Base-by-base conservation (phyloP, 164 flowering plant species). In the Paratinospora sagittata region DNA sequence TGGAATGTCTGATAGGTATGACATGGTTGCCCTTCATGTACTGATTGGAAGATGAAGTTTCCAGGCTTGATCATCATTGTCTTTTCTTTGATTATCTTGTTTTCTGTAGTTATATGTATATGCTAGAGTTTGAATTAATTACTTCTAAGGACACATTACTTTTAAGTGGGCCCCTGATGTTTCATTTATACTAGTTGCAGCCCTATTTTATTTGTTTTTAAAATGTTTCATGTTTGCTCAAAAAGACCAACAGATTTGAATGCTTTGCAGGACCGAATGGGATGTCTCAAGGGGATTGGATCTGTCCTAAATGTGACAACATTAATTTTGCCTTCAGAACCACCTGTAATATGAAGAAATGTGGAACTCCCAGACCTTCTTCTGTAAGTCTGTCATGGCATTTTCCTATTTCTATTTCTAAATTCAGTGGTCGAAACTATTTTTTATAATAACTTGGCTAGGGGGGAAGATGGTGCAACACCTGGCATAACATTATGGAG, bases 271-370 rank as follows among this genome's bases (percentile, higher is more conserved):
- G 86, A 66, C 83, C 86, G 72, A 82, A 81, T 78, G 84, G 81
- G 27, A 63, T 72, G 47, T 76, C 80, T 66, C 83, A 81, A 74
- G 86, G 84, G 70, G 86, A 83, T 75, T 83, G 86, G 86, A 63
- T 74, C 63, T 83, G 86, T 61, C 84, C 84, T n/a, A 80, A 83
- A 67, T 83, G 86, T 65, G 83, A 81, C 49, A 83, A 83, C 76
- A 76, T 81, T 33, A 83, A 83, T 66, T 83, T 79, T 78, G 82
- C 86, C 37, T 83, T 81, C 70, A 79, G 86, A 76, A 78, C 82
- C 49, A 74, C 68, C 33, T 83, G 86, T 79, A 81, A 83, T 81
- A 80, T 81, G 78, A 83, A 71, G 57, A 62, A 83, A 67, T 83
- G 86, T 64, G 84, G 84, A 73, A 69, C 86, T 34, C 69, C 84